These are phyloP conservation scores for Pezicula neosporulosa DNA, from an alignment of 2,329 filamentous ascomycete species.

Conservation along the genomic window DNA sequence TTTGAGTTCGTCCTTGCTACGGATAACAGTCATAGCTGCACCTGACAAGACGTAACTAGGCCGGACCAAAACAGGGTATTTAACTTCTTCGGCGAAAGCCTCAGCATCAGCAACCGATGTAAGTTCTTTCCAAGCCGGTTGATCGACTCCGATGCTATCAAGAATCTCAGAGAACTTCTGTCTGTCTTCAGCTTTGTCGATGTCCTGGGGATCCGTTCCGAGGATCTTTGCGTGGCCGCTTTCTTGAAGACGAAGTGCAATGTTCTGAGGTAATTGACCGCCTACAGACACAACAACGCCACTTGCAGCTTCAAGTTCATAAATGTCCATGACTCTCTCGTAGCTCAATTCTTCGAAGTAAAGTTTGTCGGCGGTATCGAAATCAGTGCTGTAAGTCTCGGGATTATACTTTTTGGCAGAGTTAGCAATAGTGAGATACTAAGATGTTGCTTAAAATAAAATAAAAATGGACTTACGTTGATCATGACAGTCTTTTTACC, in stretches of 20 bases:
- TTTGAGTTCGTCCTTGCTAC: constrained; percentile 81
- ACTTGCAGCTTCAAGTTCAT: constrained; percentile 80
- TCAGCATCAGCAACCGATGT: constrained; percentile 87
- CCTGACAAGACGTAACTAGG: constrained; percentile 95
- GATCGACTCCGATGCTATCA: constrained; percentile 93
- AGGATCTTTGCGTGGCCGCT: constrained; percentile 85
- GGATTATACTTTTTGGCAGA: constrained; percentile 25
- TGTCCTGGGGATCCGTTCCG: constrained; percentile 88
- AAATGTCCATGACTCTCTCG: constrained; percentile 98
- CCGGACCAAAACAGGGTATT: constrained; percentile 92
- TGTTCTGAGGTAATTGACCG: constrained; percentile 95
- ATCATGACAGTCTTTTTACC: constrained; percentile 99
- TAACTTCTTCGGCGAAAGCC: constrained; percentile 77
- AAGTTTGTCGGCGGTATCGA: constrained; percentile 82
- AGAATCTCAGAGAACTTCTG: constrained; percentile 98
- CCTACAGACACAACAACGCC: constrained; percentile 95
- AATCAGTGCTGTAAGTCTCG: constrained; percentile 80
- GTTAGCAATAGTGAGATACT: constrained; percentile 8
- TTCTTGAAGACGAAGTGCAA: constrained; percentile 90
- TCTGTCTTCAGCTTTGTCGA: constrained; percentile 96
- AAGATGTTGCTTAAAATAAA: constrained; percentile 1
- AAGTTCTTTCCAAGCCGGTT: constrained; percentile 97
- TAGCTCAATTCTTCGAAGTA: constrained; percentile 98
- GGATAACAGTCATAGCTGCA: constrained; percentile 97
- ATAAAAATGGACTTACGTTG: constrained; percentile 53